A percentile compares a stretch with the other conserved stretches of the same genome.
Evolutionary conservation across 495 filamentous ascomycete species (phyloP).

Genomic region (Aspergillus cristatus): DNA sequence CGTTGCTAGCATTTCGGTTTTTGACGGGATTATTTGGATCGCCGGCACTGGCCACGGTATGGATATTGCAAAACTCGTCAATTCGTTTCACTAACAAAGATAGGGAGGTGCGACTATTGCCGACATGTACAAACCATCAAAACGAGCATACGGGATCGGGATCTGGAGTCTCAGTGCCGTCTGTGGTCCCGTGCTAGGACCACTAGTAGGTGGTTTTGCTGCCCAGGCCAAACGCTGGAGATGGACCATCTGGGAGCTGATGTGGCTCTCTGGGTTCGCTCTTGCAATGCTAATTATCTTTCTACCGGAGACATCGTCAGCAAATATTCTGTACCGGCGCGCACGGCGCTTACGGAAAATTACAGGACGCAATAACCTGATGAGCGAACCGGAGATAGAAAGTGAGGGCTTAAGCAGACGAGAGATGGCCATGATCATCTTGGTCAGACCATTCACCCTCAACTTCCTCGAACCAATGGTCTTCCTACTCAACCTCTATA

Average conservation of each 20-base stretch:
- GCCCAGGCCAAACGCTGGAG: constrained; percentile 7
- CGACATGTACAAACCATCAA: constrained; percentile 34
- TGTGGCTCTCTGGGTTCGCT: constrained; percentile 6
- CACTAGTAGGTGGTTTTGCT: constrained; percentile 5
- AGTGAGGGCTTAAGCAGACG: constrained; percentile 27
- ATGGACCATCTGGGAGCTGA: constrained; percentile 10
- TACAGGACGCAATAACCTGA: constrained; percentile 26
- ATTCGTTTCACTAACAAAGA: neutral
- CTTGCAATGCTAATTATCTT: constrained; percentile 21
- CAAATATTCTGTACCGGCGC: constrained; percentile 44
- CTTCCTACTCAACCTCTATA: constrained; percentile 22
- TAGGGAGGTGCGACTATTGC: constrained; percentile 36
- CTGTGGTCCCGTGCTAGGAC: constrained; percentile 23
- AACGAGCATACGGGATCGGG: constrained; percentile 38
- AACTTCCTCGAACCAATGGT: constrained; percentile 28
- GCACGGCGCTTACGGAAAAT: constrained; percentile 37
- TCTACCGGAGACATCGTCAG: constrained; percentile 43
- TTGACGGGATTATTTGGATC: constrained; percentile 40
- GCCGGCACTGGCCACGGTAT: constrained; percentile 30
- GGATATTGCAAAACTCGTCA: neutral
- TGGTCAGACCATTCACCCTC: constrained; percentile 29
- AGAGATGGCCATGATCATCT: constrained; percentile 25
- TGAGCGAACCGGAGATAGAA: constrained; percentile 35
- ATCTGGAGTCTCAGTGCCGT: constrained; percentile 38
- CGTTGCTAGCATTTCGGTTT: constrained; percentile 41